phyloP scores from a whole-genome alignment of 768 basidiomycete genomes.

The Mycena chlorophos region DNA sequence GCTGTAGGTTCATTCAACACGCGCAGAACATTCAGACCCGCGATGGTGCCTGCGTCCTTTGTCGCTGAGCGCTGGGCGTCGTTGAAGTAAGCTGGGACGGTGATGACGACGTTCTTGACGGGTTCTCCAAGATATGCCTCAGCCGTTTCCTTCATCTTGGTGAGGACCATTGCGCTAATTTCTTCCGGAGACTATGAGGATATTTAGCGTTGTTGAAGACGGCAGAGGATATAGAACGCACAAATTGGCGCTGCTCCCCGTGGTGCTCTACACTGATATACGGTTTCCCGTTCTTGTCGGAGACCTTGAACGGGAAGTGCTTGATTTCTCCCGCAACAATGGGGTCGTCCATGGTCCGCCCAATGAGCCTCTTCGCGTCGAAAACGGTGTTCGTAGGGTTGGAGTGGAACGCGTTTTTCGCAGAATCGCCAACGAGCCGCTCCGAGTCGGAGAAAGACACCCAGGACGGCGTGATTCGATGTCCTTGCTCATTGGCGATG shows the following conservation, averaged over 20 bases:
- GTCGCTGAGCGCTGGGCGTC: constrained; percentile 68
- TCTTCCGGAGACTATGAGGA: constrained; percentile 58
- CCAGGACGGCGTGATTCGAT: constrained; percentile 66
- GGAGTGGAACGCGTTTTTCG: constrained; percentile 44
- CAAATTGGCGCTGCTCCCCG: constrained; percentile 48
- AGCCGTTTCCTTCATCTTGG: constrained; percentile 72
- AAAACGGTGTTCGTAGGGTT: constrained; percentile 54
- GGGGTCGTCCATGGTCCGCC: constrained; percentile 43
- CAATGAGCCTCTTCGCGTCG: constrained; percentile 56
- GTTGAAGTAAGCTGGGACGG: constrained; percentile 66
- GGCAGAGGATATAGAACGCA: constrained; percentile 27
- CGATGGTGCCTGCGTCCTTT: constrained; percentile 66
- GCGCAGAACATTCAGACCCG: constrained; percentile 63
- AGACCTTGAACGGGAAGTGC: constrained; percentile 39
- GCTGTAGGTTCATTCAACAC: constrained; percentile 73
- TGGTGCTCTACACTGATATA: constrained; percentile 48
- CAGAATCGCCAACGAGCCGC: constrained; percentile 52
- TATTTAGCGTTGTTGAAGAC: neutral
- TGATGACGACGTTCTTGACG: constrained; percentile 55
- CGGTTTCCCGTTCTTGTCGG: constrained; percentile 44
- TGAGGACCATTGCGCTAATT: constrained; percentile 64
- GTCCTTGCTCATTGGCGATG: constrained; percentile 57
- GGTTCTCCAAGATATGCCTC: constrained; percentile 63
- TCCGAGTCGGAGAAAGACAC: constrained; percentile 61
- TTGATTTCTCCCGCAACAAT: constrained; percentile 49